Evolutionary conservation across 345 rosid species (phyloP).

Genomic region (Camelina hispida): DNA sequence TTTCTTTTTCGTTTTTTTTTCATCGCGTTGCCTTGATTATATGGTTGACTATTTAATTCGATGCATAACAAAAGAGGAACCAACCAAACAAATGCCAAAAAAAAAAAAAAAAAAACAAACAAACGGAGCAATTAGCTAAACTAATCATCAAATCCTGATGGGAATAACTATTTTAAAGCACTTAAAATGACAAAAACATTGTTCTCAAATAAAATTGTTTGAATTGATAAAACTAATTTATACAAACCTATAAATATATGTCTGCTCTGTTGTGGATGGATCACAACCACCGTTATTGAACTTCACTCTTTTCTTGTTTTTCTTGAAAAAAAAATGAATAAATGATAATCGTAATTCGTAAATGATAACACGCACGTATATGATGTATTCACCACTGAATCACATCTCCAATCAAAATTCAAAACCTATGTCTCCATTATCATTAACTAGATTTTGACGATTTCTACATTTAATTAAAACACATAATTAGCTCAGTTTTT

Average conservation of each 20-base stretch:
- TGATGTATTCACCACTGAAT: slow-evolving; percentile 19
- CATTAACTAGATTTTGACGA: slow-evolving; percentile 1
- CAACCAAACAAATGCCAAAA: not conserved
- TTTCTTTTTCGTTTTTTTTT: not conserved
- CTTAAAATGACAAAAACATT: not conserved
- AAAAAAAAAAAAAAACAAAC: no score
- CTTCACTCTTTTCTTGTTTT: not conserved
- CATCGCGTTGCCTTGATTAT: not conserved
- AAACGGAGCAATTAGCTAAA: not conserved
- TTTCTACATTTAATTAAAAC: not conserved
- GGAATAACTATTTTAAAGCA: no score
- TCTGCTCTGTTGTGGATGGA: not conserved
- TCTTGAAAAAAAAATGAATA: not conserved
- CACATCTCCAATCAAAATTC: not conserved
- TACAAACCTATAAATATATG: not conserved
- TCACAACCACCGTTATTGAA: slow-evolving; percentile 2
- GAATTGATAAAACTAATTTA: not conserved
- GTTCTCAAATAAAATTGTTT: not conserved
- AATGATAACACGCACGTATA: slow-evolving; percentile 6
- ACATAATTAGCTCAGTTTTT: not conserved
- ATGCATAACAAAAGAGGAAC: not conserved
- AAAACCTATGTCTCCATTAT: slow-evolving; percentile 14
- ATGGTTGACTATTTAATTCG: not conserved
- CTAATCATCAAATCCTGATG: not conserved
- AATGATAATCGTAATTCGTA: not conserved